These are phyloP conservation scores for Fusarium subtropicale DNA, from an alignment of 2,329 filamentous ascomycete species.

Conservation along the genomic window DNA sequence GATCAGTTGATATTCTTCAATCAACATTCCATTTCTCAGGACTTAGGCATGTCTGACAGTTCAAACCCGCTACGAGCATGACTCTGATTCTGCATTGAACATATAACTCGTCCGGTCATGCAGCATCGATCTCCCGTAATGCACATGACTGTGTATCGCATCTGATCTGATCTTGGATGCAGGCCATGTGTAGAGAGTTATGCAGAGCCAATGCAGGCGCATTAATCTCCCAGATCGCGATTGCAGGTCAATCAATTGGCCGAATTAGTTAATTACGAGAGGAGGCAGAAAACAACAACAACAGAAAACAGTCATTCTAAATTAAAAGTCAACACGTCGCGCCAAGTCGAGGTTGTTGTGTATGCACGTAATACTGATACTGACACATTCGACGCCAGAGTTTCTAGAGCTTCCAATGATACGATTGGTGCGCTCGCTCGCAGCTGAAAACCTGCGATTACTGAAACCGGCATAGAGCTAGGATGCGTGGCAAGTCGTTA, in stretches of 20 bases:
- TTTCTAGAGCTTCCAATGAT: constrained; percentile 20
- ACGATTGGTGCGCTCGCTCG: constrained; percentile 34
- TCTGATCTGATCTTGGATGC: constrained; percentile 44
- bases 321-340: constrained; percentile 33
- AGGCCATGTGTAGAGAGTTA: constrained; percentile 29
- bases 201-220: constrained; percentile 41
- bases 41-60: constrained; percentile 1
- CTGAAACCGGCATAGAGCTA: constrained; percentile 40
- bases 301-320: constrained; percentile 4
- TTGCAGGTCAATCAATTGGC: constrained; percentile 23
- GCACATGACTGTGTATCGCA: constrained; percentile 27
- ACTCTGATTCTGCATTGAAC: constrained; percentile 15
- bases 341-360: constrained; percentile 29
- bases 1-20: constrained; percentile 15
- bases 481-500: constrained; percentile 42
- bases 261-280: background rate
- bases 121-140: constrained; percentile 46
- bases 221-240: constrained; percentile 23
- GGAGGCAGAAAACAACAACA: constrained; percentile 26
- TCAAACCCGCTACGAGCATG: constrained; percentile 1
- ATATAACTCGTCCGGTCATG: constrained; percentile 37
- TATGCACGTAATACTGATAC: constrained; percentile 11
- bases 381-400: background rate
- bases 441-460: constrained; percentile 37
- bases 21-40: constrained; percentile 9